phyloP scores from a whole-genome alignment of 2,329 filamentous ascomycete species.

The Hypomyces perniciosus region DNA sequence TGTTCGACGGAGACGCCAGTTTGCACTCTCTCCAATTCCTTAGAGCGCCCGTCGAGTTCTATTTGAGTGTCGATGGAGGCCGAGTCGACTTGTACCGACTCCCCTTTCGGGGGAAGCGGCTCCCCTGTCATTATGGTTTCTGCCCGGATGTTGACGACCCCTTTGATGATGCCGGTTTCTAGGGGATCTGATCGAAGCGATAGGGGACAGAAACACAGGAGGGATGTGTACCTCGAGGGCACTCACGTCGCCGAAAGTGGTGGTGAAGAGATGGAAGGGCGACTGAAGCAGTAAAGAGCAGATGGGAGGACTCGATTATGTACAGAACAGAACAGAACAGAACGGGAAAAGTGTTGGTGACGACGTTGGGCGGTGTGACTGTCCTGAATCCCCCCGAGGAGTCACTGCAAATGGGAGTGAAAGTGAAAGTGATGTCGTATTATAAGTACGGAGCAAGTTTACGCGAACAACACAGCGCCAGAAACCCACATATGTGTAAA shows the following conservation, averaged over 20 bases:
- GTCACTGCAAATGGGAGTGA: too few species aligned
- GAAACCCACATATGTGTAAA: too few species aligned
- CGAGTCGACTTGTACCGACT: conserved; percentile 19
- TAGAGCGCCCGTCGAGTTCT: conserved; percentile 17
- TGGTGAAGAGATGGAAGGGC: neutral
- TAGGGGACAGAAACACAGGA: neutral
- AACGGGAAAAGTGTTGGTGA: too few species aligned
- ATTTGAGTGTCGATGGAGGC: conserved; percentile 20
- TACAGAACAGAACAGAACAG: too few species aligned
- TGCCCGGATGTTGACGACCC: too few species aligned
- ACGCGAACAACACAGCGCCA: too few species aligned
- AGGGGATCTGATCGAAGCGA: too few species aligned
- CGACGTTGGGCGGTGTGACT: too few species aligned
- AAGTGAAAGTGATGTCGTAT: too few species aligned
- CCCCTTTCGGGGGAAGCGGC: conserved; percentile 1
- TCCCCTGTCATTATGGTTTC: conserved; percentile 4
- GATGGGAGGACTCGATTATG: too few species aligned
- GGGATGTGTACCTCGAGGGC: conserved; percentile 1
- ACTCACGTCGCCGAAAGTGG: neutral
- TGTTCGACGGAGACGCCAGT: conserved; percentile 57
- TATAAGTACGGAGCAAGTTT: too few species aligned
- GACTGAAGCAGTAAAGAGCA: neutral
- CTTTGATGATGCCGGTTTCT: too few species aligned
- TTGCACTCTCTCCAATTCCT: conserved; percentile 5
- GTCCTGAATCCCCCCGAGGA: neutral